Percentiles rank a stretch among this genome's conserved stretches.
These are phyloP conservation scores for Fremontodendron californicum DNA, from an alignment of 345 rosid genomes.

Conservation along the genomic window DNA sequence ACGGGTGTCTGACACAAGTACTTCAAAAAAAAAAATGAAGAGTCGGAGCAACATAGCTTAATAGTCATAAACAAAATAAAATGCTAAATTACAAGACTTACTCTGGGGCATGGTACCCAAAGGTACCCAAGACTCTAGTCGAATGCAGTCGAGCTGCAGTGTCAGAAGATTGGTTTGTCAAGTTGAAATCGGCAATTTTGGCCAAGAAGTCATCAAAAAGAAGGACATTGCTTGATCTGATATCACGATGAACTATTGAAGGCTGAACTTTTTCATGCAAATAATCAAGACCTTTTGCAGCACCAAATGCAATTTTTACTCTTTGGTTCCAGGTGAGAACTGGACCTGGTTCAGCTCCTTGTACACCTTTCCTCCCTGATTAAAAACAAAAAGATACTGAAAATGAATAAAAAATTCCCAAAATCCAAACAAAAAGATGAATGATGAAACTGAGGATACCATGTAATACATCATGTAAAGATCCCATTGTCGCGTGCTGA, in stretches of 20 bases:
- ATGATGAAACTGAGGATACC: slow-evolving; percentile 32
- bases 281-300: slow-evolving; percentile 87
- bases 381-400: neutral
- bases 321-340: slow-evolving; percentile 88
- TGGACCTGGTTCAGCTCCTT: slow-evolving; percentile 93
- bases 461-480: slow-evolving; percentile 87
- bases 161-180: slow-evolving; percentile 82
- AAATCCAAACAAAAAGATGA: too few relatives aligned
- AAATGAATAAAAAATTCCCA: neutral
- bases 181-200: slow-evolving; percentile 88
- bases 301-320: slow-evolving; percentile 82
- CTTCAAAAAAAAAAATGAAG: too few relatives aligned
- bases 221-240: slow-evolving; percentile 91
- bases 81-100: slow-evolving; percentile 20
- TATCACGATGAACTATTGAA: slow-evolving; percentile 82
- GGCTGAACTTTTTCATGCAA: slow-evolving; percentile 94
- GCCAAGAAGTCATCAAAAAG: slow-evolving; percentile 70
- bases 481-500: slow-evolving; percentile 72
- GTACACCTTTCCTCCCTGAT: slow-evolving; percentile 88
- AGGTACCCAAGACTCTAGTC: slow-evolving; percentile 92
- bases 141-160: slow-evolving; percentile 92
- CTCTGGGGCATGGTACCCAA: slow-evolving; percentile 99
- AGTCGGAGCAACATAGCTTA: too few relatives aligned
- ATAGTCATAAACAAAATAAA: neutral
- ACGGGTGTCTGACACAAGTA: too few relatives aligned